These are phyloP conservation scores for Eucalyptus marginata DNA, from an alignment of 345 rosid species.

Conservation along the genomic window DNA sequence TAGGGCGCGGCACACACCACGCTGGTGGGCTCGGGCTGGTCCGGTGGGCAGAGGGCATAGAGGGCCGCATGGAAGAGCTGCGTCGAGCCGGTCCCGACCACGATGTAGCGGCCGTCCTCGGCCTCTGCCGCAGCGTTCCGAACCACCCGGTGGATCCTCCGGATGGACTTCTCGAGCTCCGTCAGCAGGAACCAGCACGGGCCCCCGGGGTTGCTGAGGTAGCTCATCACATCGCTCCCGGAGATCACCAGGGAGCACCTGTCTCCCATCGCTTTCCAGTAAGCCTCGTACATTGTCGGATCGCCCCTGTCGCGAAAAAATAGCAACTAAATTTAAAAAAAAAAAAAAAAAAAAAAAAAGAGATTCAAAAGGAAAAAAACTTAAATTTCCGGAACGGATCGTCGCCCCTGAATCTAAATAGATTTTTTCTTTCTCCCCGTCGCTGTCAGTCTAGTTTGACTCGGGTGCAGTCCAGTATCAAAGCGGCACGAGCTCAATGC, in stretches of 20 bases:
- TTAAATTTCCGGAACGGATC: background rate
- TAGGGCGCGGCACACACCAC: constrained; percentile 89
- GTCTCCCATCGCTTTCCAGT: constrained; percentile 60
- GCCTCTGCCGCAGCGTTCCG: constrained; percentile 44
- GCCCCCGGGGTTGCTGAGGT: constrained; percentile 41
- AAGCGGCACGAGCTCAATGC: background rate
- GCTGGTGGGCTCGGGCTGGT: constrained; percentile 28
- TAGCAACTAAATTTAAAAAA: too few relatives aligned
- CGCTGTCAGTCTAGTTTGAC: background rate
- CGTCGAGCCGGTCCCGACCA: constrained; percentile 87
- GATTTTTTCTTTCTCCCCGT: background rate
- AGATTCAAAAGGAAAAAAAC: background rate
- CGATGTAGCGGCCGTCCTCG: constrained; percentile 18
- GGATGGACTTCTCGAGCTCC: constrained; percentile 47
- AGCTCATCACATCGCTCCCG: constrained; percentile 74
- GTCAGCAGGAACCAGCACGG: constrained; percentile 80
- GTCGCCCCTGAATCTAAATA: background rate
- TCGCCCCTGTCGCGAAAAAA: constrained; percentile 48
- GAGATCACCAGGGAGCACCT: constrained; percentile 48
- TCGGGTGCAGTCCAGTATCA: background rate
- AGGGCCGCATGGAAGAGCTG: constrained; percentile 70
- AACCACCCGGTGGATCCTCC: constrained; percentile 39
- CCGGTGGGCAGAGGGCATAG: constrained; percentile 46
- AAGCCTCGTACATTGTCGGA: constrained; percentile 66
- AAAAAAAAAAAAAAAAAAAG: too few relatives aligned